Evolutionary conservation across 495 filamentous ascomycete genomes (phyloP).

Genomic region (Platismatia glauca): DNA sequence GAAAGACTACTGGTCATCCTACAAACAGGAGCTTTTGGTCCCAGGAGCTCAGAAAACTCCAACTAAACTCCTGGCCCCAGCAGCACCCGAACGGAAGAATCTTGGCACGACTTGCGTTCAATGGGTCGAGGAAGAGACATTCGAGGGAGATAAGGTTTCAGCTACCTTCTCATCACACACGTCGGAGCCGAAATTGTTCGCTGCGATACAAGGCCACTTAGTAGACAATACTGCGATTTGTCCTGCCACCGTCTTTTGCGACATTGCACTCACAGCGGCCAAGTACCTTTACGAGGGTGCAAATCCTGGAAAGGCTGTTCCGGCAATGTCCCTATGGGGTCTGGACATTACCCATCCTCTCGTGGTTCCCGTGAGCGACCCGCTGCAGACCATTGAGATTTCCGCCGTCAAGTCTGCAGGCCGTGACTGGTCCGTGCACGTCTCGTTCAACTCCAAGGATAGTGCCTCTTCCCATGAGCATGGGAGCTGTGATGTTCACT

Average conservation of each 20-base stretch:
- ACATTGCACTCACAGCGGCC: conserved; percentile 39
- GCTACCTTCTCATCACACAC: conserved; percentile 50
- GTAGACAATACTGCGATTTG: conserved; percentile 43
- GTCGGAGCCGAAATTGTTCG: conserved; percentile 38
- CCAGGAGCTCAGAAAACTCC: conserved; percentile 16
- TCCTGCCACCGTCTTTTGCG: conserved; percentile 32
- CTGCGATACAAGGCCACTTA: conserved; percentile 45
- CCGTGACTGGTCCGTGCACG: not conserved
- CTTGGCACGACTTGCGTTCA: conserved; percentile 11
- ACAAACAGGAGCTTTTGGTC: conserved; percentile 36
- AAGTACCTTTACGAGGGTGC: conserved; percentile 35
- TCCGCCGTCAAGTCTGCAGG: not conserved
- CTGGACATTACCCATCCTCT: not conserved
- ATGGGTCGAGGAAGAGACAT: conserved; percentile 37
- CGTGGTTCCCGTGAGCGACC: not conserved
- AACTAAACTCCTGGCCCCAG: conserved; percentile 10
- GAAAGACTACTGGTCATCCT: conserved; percentile 62
- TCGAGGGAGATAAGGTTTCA: conserved; percentile 39
- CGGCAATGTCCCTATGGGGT: conserved; percentile 31
- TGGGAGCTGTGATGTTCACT: conserved; percentile 1
- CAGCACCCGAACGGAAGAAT: not conserved
- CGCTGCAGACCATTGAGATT: conserved; percentile 1
- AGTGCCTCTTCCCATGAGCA: not conserved
- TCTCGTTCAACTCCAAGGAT: conserved; percentile 1
- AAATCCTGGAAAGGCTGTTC: conserved; percentile 29